A percentile compares a stretch with the other conserved stretches of the same genome.
Conservation (phyloP, 2,329 filamentous ascomycete genomes). For the Tolypocladium sp. region DNA sequence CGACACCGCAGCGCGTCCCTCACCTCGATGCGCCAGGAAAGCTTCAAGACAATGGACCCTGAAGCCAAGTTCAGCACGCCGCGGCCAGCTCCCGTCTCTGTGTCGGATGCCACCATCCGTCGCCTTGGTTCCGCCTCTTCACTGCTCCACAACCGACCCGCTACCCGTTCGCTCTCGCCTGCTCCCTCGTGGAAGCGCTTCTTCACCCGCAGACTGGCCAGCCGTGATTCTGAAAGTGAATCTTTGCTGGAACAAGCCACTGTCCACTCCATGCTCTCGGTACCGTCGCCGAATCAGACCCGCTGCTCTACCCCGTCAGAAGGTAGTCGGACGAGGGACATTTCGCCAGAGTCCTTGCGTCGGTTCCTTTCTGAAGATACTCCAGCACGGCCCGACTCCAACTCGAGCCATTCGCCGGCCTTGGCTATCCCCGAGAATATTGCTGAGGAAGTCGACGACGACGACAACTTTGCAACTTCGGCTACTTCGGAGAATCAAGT, state of each 20-base stretch:
- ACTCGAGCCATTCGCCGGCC: slow-evolving; percentile 18
- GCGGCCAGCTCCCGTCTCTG: slow-evolving; percentile 39
- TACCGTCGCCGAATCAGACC: slow-evolving; percentile 1
- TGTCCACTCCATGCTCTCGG: not conserved
- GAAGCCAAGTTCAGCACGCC: slow-evolving; percentile 67
- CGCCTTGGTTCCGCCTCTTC: slow-evolving; percentile 21
- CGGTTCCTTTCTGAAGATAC: slow-evolving; percentile 41
- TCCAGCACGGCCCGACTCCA: slow-evolving; percentile 17
- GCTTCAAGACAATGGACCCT: slow-evolving; percentile 69
- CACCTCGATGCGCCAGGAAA: slow-evolving; percentile 46
- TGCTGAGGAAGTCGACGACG: slow-evolving; percentile 38
- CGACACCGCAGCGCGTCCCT: slow-evolving; percentile 57
- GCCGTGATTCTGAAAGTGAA: slow-evolving; percentile 18
- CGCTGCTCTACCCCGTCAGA: slow-evolving; percentile 19
- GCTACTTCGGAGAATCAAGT: slow-evolving; percentile 34
- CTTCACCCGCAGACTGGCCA: slow-evolving; percentile 32
- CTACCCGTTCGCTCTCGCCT: slow-evolving; percentile 36
- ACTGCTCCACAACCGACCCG: slow-evolving; percentile 27
- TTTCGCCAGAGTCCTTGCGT: slow-evolving; percentile 46
- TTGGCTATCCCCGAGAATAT: slow-evolving; percentile 26
- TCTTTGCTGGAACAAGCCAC: slow-evolving; percentile 7
- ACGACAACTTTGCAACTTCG: slow-evolving; percentile 53
- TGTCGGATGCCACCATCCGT: slow-evolving; percentile 9
- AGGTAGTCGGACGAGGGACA: slow-evolving; percentile 36
- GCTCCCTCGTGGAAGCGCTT: slow-evolving; percentile 42